Base-by-base conservation (phyloP, 352 stramenopile species). In the Hyaloperonospora brassicae region DNA sequence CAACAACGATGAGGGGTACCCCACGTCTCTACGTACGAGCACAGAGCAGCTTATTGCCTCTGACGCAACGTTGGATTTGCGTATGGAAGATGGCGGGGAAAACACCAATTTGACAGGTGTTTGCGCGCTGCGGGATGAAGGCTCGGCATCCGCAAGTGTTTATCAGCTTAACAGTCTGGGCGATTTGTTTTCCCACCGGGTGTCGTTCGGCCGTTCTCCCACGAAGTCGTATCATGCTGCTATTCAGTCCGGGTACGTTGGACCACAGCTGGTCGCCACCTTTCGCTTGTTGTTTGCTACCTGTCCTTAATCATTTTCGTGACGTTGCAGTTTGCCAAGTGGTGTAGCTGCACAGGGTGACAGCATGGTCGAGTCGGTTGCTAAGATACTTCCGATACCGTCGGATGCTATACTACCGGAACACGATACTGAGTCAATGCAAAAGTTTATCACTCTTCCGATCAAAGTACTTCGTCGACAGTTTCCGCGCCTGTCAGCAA, bases 161-260 rank as follows among this genome's bases (percentile, higher is more conserved):
- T 90, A 86, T 41, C 73, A 87, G 50, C 46, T 90, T n/a, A 90
- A 76, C 51, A 73, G 60, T 50, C 42, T 84, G 22, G 79, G 79
- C 2, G 79, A 90, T 46, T 39, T 90, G 2, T 85, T 76, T 49
- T 81, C 69, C 4, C 79, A 89, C 52, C 59, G 57, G 9, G 68
- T 89, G 22, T 72, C 76, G 24, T 70, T 65, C 40, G 48, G 50
- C 14, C 66, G 59, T 30, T 62, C 45, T 21, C 50, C 69, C 8
- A 63, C 53, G 17, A 73, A 69, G 38, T 54, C 59, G 7, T 84
- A 86, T 36, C 49, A 66, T 13, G 56, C 65, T 10, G 73, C 73
- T 21, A 62, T 89, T 43, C 79, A 87, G 45, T 41, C 62, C 1
- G 66, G 78, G 79, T 89, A 76, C 57, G 79, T 76, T 27, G n/a